phyloP scores from a whole-genome alignment of 2,329 filamentous ascomycete genomes.

The Acrocalymma vagum region DNA sequence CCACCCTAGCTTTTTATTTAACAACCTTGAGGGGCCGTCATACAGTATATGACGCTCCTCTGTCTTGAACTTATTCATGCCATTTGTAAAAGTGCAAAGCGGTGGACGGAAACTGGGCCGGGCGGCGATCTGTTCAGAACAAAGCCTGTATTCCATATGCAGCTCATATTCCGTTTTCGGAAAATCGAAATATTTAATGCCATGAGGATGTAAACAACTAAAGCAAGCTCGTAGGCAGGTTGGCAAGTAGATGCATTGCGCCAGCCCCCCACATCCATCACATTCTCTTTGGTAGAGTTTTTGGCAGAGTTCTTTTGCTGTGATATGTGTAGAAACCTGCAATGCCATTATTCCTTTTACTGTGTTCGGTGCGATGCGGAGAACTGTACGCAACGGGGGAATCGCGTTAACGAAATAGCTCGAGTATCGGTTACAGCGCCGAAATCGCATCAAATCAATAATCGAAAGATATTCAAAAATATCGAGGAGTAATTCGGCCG shows the following conservation, averaged over 20 bases:
- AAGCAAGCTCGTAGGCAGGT: slow-evolving; percentile 16
- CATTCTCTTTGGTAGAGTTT: slow-evolving; percentile 14
- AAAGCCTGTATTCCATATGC: neutral
- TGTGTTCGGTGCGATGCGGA: slow-evolving; percentile 16
- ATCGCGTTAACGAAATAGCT: slow-evolving; percentile 12
- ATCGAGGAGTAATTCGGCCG: slow-evolving; percentile 9
- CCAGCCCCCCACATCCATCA: slow-evolving; percentile 12
- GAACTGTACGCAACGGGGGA: slow-evolving; percentile 10
- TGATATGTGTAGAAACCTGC: slow-evolving; percentile 14
- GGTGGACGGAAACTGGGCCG: slow-evolving; percentile 9
- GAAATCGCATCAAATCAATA: slow-evolving; percentile 13
- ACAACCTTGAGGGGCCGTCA: slow-evolving; percentile 2
- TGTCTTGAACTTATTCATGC: slow-evolving; percentile 13
- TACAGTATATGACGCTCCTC: slow-evolving; percentile 12
- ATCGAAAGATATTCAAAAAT: slow-evolving; percentile 16
- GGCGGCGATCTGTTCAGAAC: slow-evolving; percentile 10
- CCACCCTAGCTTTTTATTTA: slow-evolving; percentile 10
- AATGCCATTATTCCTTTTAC: slow-evolving; percentile 15
- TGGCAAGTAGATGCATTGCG: slow-evolving; percentile 14
- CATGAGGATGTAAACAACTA: slow-evolving; percentile 2
- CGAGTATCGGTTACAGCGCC: slow-evolving; percentile 15
- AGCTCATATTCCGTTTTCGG: slow-evolving; percentile 6
- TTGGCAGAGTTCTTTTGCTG: slow-evolving; percentile 10
- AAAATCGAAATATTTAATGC: neutral
- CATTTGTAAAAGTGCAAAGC: slow-evolving; percentile 12